phyloP scores from a whole-genome alignment of 2,329 filamentous ascomycete species.

The Talaromyces sp. region DNA sequence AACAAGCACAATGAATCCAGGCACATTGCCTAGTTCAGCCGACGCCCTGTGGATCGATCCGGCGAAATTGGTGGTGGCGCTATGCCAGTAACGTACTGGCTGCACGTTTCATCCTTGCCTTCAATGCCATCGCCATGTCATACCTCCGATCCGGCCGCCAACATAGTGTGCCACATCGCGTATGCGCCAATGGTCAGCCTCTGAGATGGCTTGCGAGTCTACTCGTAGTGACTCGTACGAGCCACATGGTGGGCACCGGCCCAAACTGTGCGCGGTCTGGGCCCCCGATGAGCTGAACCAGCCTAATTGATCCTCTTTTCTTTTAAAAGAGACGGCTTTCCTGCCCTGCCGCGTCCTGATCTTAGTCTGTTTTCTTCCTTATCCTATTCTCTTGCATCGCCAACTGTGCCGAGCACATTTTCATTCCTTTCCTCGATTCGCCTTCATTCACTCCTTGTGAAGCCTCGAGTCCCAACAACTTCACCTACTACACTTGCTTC shows the following conservation, averaged over 20 bases:
- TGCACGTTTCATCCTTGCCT: neutral
- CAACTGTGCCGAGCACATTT: constrained; percentile 8
- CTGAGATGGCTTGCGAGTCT: neutral
- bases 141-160: neutral
- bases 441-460: constrained; percentile 9
- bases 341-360: neutral
- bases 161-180: neutral
- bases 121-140: neutral
- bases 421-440: constrained; percentile 2
- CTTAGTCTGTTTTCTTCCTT: neutral
- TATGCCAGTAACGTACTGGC: neutral
- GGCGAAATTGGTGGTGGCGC: neutral
- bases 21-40: neutral
- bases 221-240: neutral
- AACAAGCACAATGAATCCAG: neutral
- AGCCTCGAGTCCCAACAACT: neutral
- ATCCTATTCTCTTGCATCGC: neutral
- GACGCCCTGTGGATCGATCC: neutral
- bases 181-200: neutral
- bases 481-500: neutral
- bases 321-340: constrained; percentile 3
- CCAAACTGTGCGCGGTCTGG: neutral
- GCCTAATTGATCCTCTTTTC: neutral
- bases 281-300: neutral
- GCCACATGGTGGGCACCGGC: neutral